These are phyloP conservation scores for Backusella westeae DNA, from an alignment of 192 early-diverging fungal genomes.

Conservation along the genomic window DNA sequence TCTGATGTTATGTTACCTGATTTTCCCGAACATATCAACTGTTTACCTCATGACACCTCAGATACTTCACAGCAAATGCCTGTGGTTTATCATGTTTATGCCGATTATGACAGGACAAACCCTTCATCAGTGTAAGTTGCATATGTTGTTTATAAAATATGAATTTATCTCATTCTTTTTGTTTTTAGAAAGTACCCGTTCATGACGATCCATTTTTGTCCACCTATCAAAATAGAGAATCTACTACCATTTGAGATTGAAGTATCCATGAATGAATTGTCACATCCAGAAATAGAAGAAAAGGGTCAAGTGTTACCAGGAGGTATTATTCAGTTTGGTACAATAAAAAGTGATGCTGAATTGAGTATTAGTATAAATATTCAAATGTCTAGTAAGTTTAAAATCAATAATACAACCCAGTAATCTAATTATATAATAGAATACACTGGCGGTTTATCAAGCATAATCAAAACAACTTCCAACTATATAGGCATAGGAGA, in stretches of 20 bases:
- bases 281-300: not conserved
- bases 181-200: conserved; percentile 53
- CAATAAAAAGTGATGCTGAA: not conserved
- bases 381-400: not conserved
- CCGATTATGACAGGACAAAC: conserved; percentile 25
- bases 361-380: not conserved
- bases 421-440: not conserved
- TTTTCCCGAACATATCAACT: conserved; percentile 34
- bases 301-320: not conserved
- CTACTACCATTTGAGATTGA: conserved; percentile 73
- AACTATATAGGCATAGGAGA: not conserved
- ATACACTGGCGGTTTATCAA: not conserved
- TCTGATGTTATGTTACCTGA: conserved; percentile 45
- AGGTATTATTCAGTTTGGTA: not conserved
- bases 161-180: not conserved
- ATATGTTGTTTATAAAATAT: too few relatives aligned
- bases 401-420: too few relatives aligned
- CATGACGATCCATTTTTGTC: conserved; percentile 52
- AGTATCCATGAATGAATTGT: not conserved
- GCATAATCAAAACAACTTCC: not conserved
- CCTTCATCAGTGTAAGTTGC: not conserved
- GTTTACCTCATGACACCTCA: conserved; percentile 17
- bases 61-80: not conserved
- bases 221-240: conserved; percentile 76
- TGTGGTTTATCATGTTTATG: conserved; percentile 43